Evolutionary conservation across 176 grass and related monocot genomes (phyloP).

Genomic region (Avena eriantha): DNA sequence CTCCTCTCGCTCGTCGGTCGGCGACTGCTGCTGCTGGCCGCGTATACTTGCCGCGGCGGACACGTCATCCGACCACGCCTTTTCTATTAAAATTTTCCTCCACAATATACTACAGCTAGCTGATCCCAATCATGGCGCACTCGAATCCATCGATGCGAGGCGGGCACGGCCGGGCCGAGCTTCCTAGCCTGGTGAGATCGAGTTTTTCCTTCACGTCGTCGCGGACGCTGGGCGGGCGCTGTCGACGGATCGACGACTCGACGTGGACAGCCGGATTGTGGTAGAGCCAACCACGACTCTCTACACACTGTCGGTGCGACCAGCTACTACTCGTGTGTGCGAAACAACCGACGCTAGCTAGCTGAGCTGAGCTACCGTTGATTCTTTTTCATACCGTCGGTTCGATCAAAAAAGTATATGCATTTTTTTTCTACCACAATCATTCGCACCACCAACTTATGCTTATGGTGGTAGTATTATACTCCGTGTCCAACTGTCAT

Average conservation of each 20-base stretch:
- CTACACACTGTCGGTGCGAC: slow-evolving; percentile 35
- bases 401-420: no score
- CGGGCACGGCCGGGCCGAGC: neutral
- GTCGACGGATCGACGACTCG: slow-evolving; percentile 23
- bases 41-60: neutral
- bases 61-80: neutral
- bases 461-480: neutral
- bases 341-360: neutral
- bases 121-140: neutral
- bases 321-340: neutral
- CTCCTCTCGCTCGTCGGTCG: neutral
- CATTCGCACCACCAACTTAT: neutral
- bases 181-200: no score
- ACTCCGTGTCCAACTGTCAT: neutral
- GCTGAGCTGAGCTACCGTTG: no score
- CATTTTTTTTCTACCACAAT: neutral
- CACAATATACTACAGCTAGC: neutral
- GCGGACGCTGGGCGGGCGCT: slow-evolving; percentile 45
- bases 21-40: no score
- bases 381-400: no score
- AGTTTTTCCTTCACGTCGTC: neutral
- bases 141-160: neutral
- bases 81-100: neutral
- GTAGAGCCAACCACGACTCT: neutral
- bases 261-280: slow-evolving; percentile 35